These are phyloP conservation scores for Hamigera avellanea DNA, from an alignment of 495 filamentous ascomycete species.

Conservation along the genomic window DNA sequence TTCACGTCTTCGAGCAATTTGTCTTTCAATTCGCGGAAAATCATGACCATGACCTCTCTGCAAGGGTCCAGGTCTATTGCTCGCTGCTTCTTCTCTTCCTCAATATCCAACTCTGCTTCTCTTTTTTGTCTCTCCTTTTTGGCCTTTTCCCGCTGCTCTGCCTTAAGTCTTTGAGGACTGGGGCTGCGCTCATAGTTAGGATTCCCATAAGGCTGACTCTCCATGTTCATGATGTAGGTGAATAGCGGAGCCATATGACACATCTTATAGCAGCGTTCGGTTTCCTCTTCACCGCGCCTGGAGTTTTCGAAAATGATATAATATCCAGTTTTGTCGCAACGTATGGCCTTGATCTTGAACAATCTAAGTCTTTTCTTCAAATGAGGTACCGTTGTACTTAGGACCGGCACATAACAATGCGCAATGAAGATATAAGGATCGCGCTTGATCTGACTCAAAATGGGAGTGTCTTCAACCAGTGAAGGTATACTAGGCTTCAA, in stretches of 20 bases:
- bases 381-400: slow-evolving; percentile 70
- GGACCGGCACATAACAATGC: slow-evolving; percentile 76
- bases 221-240: slow-evolving; percentile 89
- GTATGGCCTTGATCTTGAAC: slow-evolving; percentile 64
- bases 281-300: slow-evolving; percentile 62
- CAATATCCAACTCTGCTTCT: slow-evolving; percentile 65
- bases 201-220: slow-evolving; percentile 60
- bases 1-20: slow-evolving; percentile 80
- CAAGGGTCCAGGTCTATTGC: slow-evolving; percentile 79
- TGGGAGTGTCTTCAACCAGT: slow-evolving; percentile 46
- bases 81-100: slow-evolving; percentile 75
- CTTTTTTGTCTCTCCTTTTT: slow-evolving; percentile 45
- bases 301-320: slow-evolving; percentile 80
- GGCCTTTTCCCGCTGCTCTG: slow-evolving; percentile 43
- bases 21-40: slow-evolving; percentile 69
- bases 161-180: slow-evolving; percentile 38
- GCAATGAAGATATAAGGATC: slow-evolving; percentile 92
- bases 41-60: slow-evolving; percentile 62
- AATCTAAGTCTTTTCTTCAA: slow-evolving; percentile 75
- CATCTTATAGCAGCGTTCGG: slow-evolving; percentile 59
- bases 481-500: slow-evolving; percentile 35
- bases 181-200: slow-evolving; percentile 54
- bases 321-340: slow-evolving; percentile 76
- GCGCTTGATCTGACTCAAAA: slow-evolving; percentile 56
- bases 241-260: slow-evolving; percentile 72